A percentile compares a stretch with the other conserved stretches of the same genome.
phyloP scores from a whole-genome alignment of 1,284 basidiomycete species.

The Leccinum variabile region DNA sequence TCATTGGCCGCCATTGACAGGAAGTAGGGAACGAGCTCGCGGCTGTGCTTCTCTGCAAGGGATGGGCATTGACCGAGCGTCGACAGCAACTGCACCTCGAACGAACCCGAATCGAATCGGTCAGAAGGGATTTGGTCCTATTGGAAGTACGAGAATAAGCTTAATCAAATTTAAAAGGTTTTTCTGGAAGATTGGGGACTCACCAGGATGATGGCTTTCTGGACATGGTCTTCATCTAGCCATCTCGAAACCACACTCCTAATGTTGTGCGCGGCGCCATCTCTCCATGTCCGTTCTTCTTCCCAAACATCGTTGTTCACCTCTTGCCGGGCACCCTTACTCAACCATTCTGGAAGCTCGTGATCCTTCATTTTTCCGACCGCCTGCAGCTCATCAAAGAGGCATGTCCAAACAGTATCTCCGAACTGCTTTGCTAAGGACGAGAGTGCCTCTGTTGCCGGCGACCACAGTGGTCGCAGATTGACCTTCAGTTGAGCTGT shows the following conservation, averaged over 20 bases:
- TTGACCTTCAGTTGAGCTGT: constrained; percentile 91
- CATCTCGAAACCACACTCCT: constrained; percentile 47
- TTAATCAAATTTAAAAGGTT: no score
- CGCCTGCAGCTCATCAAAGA: constrained; percentile 63
- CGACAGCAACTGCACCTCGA: constrained; percentile 78
- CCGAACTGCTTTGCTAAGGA: constrained; percentile 59
- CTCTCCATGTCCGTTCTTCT: constrained; percentile 71
- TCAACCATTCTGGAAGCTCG: constrained; percentile 21
- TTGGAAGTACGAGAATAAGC: background rate
- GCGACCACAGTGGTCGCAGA: constrained; percentile 83
- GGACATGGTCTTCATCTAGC: constrained; percentile 37
- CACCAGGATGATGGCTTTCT: constrained; percentile 39
- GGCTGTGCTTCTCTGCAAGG: constrained; percentile 83
- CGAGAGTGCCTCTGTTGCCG: constrained; percentile 72
- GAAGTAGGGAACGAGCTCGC: constrained; percentile 79
- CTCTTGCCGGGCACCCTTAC: constrained; percentile 21
- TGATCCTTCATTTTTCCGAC: constrained; percentile 16
- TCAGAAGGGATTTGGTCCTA: constrained; percentile 63
- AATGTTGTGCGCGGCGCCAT: constrained; percentile 67
- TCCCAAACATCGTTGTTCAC: constrained; percentile 52
- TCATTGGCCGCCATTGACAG: constrained; percentile 50
- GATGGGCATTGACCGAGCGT: constrained; percentile 65
- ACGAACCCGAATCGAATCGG: constrained; percentile 72
- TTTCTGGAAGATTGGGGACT: constrained; percentile 9
- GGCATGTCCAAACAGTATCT: constrained; percentile 68